Evolutionary conservation across 352 stramenopile genomes (phyloP).

Genomic region (Pythium coloratum): DNA sequence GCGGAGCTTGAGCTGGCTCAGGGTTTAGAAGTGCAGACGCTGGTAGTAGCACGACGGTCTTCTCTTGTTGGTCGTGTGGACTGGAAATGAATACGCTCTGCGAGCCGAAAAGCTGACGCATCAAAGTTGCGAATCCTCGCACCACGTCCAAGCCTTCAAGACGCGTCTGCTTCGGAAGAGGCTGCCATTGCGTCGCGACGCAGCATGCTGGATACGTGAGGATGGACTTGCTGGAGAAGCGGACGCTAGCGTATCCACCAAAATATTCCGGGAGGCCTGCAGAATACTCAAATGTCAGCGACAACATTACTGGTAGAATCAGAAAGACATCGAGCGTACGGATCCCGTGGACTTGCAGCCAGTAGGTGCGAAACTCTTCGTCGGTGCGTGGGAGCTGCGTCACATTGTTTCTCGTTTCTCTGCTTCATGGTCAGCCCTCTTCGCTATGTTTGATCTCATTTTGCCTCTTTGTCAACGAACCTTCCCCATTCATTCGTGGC

Average conservation of each 20-base stretch:
- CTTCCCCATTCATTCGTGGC: background rate
- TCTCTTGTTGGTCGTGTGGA: slow-evolving; percentile 21
- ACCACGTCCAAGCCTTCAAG: slow-evolving; percentile 33
- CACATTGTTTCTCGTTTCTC: slow-evolving; percentile 11
- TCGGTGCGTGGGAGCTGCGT: slow-evolving; percentile 25
- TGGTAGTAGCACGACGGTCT: slow-evolving; percentile 25
- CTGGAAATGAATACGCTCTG: slow-evolving; percentile 18
- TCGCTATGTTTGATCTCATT: background rate
- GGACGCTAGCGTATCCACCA: slow-evolving; percentile 40
- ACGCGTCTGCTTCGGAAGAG: slow-evolving; percentile 41
- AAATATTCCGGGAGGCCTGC: slow-evolving; percentile 34
- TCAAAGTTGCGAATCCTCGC: slow-evolving; percentile 26
- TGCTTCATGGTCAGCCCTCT: background rate
- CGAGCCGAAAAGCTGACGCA: slow-evolving; percentile 35
- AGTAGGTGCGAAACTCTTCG: slow-evolving; percentile 41
- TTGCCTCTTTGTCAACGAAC: background rate
- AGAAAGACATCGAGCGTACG: slow-evolving; percentile 18
- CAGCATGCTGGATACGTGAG: slow-evolving; percentile 49
- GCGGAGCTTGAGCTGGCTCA: background rate
- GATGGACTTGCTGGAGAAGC: slow-evolving; percentile 32
- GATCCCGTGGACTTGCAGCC: slow-evolving; percentile 40
- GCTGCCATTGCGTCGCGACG: slow-evolving; percentile 33
- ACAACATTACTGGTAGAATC: background rate
- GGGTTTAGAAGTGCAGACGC: slow-evolving; percentile 23
- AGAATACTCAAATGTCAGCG: background rate